These are phyloP conservation scores for Senna tora DNA, from an alignment of 306 rosid genomes.

Conservation along the genomic window DNA sequence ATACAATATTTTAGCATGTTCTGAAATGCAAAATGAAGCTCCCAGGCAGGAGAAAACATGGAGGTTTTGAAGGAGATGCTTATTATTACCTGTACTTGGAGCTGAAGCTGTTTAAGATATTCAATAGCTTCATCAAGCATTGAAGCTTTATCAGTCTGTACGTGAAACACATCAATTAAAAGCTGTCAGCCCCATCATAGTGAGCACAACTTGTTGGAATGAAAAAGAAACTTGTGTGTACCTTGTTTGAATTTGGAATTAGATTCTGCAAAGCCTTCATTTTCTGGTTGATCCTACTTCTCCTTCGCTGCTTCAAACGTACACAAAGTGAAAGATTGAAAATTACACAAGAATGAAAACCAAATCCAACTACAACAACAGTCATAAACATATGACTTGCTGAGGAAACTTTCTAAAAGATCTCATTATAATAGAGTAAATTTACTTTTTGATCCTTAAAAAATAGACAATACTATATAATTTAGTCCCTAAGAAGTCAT, in stretches of 20 bases:
- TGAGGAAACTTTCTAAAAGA: too few species aligned
- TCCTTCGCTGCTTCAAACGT: slow-evolving; percentile 55
- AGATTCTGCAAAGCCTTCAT: slow-evolving; percentile 74
- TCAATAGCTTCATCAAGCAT: slow-evolving; percentile 83
- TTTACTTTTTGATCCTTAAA: too few species aligned
- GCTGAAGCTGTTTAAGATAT: slow-evolving; percentile 79
- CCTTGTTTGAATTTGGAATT: slow-evolving; percentile 79
- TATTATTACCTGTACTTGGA: slow-evolving; percentile 78
- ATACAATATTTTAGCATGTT: too few species aligned
- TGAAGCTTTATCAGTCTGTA: slow-evolving; percentile 77
- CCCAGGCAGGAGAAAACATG: not conserved
- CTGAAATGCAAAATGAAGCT: too few species aligned
- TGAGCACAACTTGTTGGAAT: not conserved
- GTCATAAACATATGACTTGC: too few species aligned
- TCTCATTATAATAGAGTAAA: too few species aligned
- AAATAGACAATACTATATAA: too few species aligned
- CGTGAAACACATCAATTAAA: not conserved
- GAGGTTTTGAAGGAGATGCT: not conserved
- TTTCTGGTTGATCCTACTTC: slow-evolving; percentile 76
- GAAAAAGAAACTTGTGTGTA: slow-evolving; percentile 7
- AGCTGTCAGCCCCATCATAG: slow-evolving; percentile 1
- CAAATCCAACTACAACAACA: slow-evolving; percentile 6
- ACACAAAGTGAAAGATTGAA: not conserved
- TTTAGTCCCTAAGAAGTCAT: too few species aligned
- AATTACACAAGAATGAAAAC: not conserved